Conservation (phyloP, 345 rosid genomes). For the Nephelium lappaceum region DNA sequence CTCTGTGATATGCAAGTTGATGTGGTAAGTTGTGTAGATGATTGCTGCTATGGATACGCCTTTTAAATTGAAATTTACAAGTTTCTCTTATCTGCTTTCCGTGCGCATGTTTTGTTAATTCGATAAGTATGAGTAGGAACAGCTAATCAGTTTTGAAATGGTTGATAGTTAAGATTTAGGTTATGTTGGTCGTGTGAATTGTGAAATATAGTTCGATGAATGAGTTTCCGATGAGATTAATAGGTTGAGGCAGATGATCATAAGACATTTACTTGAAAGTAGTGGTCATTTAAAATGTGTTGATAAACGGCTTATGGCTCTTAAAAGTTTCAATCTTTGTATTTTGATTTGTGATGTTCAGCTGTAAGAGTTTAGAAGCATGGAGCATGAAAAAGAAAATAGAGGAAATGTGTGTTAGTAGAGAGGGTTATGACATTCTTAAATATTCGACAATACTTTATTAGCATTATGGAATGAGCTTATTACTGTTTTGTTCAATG, state of each 20-base stretch:
- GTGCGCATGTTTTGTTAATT: too few relatives aligned
- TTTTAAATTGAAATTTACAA: background rate
- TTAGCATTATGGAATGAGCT: too few relatives aligned
- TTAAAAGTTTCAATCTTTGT: background rate
- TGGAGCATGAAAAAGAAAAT: background rate
- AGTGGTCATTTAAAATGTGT: background rate
- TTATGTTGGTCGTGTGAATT: background rate
- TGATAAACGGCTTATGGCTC: background rate
- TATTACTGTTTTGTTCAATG: too few relatives aligned
- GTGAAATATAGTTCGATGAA: too few relatives aligned
- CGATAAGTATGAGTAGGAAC: background rate
- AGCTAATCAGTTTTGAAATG: background rate
- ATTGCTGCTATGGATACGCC: background rate
- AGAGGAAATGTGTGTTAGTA: background rate
- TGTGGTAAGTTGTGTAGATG: slow-evolving; percentile 55
- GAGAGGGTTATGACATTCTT: too few relatives aligned
- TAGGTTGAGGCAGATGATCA: background rate
- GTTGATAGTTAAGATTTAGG: background rate
- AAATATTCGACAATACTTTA: too few relatives aligned
- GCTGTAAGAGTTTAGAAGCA: background rate
- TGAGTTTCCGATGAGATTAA: background rate
- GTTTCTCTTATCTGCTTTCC: too few relatives aligned
- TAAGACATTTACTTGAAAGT: background rate
- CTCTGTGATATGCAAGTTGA: slow-evolving; percentile 92
- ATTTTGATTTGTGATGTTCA: background rate